Conservation (phyloP, 1,284 basidiomycete genomes). For the Heterobasidion occidentale region DNA sequence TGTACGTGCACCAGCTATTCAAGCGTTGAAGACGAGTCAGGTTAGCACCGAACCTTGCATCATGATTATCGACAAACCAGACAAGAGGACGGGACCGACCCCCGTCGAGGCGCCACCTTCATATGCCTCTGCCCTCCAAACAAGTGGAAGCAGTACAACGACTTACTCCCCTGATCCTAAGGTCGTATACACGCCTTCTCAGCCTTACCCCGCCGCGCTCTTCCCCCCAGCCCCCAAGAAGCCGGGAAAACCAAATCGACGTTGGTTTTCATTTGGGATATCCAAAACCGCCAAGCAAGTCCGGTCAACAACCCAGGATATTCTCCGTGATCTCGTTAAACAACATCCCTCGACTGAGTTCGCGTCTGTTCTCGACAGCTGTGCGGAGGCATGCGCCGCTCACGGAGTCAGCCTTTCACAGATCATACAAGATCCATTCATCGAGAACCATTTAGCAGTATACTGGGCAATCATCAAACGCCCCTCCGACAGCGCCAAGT, state of each 20-base stretch:
- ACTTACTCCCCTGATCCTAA: background rate
- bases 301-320: slow-evolving; percentile 33
- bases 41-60: background rate
- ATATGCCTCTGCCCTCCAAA: background rate
- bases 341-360: slow-evolving; percentile 12
- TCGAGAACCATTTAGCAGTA: slow-evolving; percentile 48
- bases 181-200: background rate
- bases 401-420: slow-evolving; percentile 26
- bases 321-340: slow-evolving; percentile 40
- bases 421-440: slow-evolving; percentile 47
- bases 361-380: slow-evolving; percentile 29
- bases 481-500: slow-evolving; percentile 9
- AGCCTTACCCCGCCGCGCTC: background rate
- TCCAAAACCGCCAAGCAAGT: slow-evolving; percentile 36
- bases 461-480: slow-evolving; percentile 60
- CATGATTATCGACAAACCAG: slow-evolving; percentile 1
- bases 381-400: slow-evolving; percentile 29
- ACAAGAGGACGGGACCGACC: background rate
- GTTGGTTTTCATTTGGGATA: slow-evolving; percentile 19
- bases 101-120: slow-evolving; percentile 1
- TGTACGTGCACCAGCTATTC: too few species aligned
- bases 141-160: background rate
- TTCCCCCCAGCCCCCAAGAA: background rate
- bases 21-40: too few species aligned
- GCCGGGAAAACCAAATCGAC: slow-evolving; percentile 1